A percentile compares a stretch with the other conserved stretches of the same genome.
These are phyloP conservation scores for Zanthoxylum bungeanum DNA, from an alignment of 345 rosid species.

Conservation along the genomic window DNA sequence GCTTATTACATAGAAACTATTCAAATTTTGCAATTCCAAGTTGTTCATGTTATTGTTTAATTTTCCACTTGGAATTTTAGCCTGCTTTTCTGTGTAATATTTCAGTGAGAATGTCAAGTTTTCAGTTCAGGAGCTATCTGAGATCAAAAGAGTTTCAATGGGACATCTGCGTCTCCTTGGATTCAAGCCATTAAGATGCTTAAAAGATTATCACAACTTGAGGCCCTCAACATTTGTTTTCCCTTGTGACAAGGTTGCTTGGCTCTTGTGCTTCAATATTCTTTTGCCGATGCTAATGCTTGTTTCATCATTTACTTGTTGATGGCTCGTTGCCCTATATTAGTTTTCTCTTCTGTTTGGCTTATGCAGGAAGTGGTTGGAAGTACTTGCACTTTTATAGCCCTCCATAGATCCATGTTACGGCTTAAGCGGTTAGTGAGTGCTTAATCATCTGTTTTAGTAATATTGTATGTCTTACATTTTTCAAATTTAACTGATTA, in stretches of 20 bases:
- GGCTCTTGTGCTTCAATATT: constrained; percentile 8
- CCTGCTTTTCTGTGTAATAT: constrained; percentile 9
- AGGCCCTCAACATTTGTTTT: constrained; percentile 90
- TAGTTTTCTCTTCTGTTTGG: constrained; percentile 8
- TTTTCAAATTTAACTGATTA: too few relatives aligned
- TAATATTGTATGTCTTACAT: not conserved
- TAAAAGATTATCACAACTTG: constrained; percentile 90
- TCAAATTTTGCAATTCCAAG: not conserved
- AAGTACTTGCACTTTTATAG: constrained; percentile 75
- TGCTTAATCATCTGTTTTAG: constrained; percentile 7
- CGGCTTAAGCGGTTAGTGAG: constrained; percentile 78
- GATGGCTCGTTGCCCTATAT: not conserved
- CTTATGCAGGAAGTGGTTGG: constrained; percentile 82
- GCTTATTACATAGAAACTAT: not conserved
- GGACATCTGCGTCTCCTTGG: constrained; percentile 80
- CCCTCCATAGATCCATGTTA: constrained; percentile 82
- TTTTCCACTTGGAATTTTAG: constrained; percentile 13
- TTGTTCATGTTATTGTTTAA: not conserved
- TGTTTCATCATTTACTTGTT: not conserved
- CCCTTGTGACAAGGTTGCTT: constrained; percentile 81
- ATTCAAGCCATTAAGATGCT: constrained; percentile 87
- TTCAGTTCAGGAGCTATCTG: constrained; percentile 59
- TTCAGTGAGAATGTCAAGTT: constrained; percentile 65
- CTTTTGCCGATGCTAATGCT: not conserved
- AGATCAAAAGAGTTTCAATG: constrained; percentile 67